Conservation (phyloP, 257 asterid species). For the Henckelia pumila region DNA sequence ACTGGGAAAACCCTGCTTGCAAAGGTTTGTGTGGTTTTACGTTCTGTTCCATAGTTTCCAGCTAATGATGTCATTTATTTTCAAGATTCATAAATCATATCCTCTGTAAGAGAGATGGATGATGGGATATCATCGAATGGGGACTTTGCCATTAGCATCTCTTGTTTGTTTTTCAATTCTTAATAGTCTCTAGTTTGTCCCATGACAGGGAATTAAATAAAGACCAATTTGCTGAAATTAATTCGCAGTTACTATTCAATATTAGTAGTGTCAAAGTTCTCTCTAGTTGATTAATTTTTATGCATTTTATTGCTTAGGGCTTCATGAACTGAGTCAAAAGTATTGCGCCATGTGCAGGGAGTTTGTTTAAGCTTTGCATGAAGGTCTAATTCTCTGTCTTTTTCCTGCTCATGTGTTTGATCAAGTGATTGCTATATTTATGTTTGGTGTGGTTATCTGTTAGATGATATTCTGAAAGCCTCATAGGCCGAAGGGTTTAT, state of each 20-base stretch:
- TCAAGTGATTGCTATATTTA: background rate
- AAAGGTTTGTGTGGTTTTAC: conserved; percentile 34
- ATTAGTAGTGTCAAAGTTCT: background rate
- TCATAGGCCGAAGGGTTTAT: background rate
- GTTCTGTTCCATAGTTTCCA: background rate
- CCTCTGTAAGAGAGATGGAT: conserved; percentile 4
- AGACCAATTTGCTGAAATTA: background rate
- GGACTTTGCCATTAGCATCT: background rate
- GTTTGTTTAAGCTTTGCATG: background rate
- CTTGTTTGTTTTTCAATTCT: background rate
- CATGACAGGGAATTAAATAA: background rate
- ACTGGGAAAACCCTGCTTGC: conserved; percentile 62
- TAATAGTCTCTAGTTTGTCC: background rate
- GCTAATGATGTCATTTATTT: background rate
- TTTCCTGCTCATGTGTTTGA: background rate
- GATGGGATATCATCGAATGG: background rate
- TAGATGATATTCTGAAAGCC: background rate
- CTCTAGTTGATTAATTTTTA: background rate
- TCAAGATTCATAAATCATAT: background rate
- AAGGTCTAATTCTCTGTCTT: conserved; percentile 10
- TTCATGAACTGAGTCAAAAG: background rate
- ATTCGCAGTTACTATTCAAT: background rate
- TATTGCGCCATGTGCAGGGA: background rate
- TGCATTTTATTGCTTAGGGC: conserved; percentile 9
- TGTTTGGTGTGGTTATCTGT: background rate